phyloP scores from a whole-genome alignment of 2,329 filamentous ascomycete genomes.

The Fonsecaea multimorphosa region DNA sequence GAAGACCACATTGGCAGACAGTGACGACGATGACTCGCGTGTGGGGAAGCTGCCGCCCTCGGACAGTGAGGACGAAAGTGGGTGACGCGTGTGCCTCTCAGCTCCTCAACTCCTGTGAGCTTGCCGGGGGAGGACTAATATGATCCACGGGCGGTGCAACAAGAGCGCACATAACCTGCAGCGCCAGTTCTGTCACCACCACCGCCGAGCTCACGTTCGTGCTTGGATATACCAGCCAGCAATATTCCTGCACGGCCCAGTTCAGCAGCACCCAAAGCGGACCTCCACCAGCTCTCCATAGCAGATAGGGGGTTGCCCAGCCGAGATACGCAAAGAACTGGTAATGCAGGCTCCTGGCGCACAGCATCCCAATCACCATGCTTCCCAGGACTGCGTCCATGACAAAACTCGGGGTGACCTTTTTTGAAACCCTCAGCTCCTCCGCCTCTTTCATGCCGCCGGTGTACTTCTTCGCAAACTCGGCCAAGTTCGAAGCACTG shows the following conservation, averaged over 20 bases:
- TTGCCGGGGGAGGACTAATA: constrained; percentile 27
- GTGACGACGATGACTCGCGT: constrained; percentile 76
- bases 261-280: constrained; percentile 70
- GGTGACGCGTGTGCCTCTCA: constrained; percentile 22
- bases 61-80: constrained; percentile 69
- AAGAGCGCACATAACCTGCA: constrained; percentile 59
- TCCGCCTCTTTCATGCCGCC: constrained; percentile 35
- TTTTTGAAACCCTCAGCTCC: constrained; percentile 47
- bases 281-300: constrained; percentile 77
- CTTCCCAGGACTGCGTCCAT: constrained; percentile 78
- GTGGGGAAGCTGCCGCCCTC: constrained; percentile 85
- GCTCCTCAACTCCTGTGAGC: constrained; percentile 17
- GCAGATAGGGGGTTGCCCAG: constrained; percentile 84
- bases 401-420: constrained; percentile 73
- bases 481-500: constrained; percentile 60
- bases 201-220: constrained; percentile 66
- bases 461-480: constrained; percentile 59
- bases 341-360: constrained; percentile 88
- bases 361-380: constrained; percentile 79
- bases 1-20: constrained; percentile 62
- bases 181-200: constrained; percentile 73
- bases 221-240: constrained; percentile 94
- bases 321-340: constrained; percentile 93
- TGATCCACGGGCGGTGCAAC: constrained; percentile 35
- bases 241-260: constrained; percentile 85